phyloP scores from a whole-genome alignment of 176 grass and related monocot genomes.

The Phoenix roebelenii region DNA sequence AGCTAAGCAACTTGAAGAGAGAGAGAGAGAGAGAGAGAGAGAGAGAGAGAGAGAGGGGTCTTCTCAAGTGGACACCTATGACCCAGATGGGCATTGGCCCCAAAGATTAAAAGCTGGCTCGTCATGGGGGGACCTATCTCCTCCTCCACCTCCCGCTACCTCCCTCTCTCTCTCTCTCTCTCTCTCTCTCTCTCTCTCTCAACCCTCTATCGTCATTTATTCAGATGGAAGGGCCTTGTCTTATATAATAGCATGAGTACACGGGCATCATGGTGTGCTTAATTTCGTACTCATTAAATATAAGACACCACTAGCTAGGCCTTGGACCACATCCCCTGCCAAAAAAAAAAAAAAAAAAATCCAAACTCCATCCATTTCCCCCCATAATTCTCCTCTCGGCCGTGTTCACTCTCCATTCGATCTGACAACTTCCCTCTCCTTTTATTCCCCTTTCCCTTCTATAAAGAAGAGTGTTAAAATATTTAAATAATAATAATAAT shows the following conservation, averaged over 20 bases:
- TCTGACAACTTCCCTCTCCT: too few species aligned
- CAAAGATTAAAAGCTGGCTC: not conserved
- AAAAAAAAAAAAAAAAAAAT: not conserved
- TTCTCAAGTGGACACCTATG: not conserved
- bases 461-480: too few species aligned
- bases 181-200: not conserved
- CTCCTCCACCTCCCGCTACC: not conserved
- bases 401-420: too few species aligned
- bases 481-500: too few species aligned
- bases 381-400: too few species aligned
- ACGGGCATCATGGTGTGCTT: not conserved
- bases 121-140: not conserved
- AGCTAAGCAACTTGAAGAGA: not conserved
- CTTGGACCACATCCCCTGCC: not conserved
- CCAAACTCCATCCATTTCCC: too few species aligned
- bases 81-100: constrained; percentile 1
- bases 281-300: not conserved
- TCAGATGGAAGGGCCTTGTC: constrained; percentile 11
- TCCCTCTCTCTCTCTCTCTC: too few species aligned
- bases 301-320: not conserved
- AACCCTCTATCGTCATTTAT: constrained; percentile 1
- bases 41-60: too few species aligned
- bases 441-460: too few species aligned
- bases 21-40: not conserved
- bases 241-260: not conserved